Evolutionary conservation across 2,329 filamentous ascomycete species (phyloP).

Genomic region (Eutypa lata): DNA sequence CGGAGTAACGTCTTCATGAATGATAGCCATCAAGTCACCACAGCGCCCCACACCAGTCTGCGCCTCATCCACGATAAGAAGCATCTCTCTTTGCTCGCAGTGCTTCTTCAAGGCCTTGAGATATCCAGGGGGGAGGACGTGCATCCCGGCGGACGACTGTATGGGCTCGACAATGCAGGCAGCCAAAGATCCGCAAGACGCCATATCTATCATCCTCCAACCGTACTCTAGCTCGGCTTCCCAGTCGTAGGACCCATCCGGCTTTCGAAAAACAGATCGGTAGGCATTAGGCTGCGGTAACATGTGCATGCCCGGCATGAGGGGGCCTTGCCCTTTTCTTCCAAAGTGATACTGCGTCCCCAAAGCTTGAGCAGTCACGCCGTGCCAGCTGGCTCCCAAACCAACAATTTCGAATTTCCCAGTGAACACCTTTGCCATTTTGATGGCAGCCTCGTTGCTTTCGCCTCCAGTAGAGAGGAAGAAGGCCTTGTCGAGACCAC

Average conservation of each 20-base stretch:
- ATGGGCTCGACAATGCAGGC: constrained; percentile 64
- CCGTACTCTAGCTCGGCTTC: constrained; percentile 61
- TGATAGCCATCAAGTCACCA: constrained; percentile 57
- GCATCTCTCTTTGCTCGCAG: constrained; percentile 55
- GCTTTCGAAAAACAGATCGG: constrained; percentile 56
- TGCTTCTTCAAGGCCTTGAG: constrained; percentile 52
- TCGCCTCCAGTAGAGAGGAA: constrained; percentile 58
- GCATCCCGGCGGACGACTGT: constrained; percentile 56
- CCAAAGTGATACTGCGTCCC: constrained; percentile 56
- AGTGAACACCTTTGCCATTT: constrained; percentile 61
- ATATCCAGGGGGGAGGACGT: constrained; percentile 57
- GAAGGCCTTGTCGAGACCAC: constrained; percentile 50
- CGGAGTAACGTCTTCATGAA: constrained; percentile 51
- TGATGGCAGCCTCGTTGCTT: constrained; percentile 60
- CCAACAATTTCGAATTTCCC: constrained; percentile 64
- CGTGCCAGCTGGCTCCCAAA: constrained; percentile 58
- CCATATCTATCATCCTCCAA: constrained; percentile 57
- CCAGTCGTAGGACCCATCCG: constrained; percentile 64
- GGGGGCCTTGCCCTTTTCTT: constrained; percentile 42
- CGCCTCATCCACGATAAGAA: constrained; percentile 60
- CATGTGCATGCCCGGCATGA: constrained; percentile 54
- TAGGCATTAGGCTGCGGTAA: constrained; percentile 60
- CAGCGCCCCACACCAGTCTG: constrained; percentile 57
- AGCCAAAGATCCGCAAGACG: constrained; percentile 58
- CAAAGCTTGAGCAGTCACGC: constrained; percentile 53